phyloP scores from a whole-genome alignment of 2,329 filamentous ascomycete genomes.

The Bertia moriformis region DNA sequence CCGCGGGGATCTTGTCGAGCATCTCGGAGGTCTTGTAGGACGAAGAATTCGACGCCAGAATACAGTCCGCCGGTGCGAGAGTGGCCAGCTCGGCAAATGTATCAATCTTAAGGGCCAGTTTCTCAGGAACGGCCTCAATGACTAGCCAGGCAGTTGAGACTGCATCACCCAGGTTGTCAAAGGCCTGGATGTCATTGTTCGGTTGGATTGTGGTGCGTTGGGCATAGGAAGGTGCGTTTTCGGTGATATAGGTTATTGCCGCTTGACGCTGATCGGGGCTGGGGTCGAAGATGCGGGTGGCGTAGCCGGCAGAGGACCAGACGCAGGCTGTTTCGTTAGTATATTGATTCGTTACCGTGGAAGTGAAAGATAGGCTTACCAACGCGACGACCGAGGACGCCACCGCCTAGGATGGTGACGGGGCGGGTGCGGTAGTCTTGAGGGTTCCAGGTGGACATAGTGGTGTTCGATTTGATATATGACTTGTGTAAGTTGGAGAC shows the following conservation, averaged over 20 bases:
- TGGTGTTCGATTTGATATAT: too few relatives aligned
- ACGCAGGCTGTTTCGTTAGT: slow-evolving; percentile 9
- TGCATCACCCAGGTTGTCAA: slow-evolving; percentile 1
- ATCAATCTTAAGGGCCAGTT: slow-evolving; percentile 12
- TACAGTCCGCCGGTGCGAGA: slow-evolving; percentile 10
- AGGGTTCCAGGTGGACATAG: too few relatives aligned
- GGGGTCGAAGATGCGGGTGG: slow-evolving; percentile 26
- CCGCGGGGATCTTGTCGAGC: slow-evolving; percentile 6
- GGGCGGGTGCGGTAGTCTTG: slow-evolving; percentile 17
- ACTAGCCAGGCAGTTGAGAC: slow-evolving; percentile 7
- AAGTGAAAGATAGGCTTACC: too few relatives aligned
- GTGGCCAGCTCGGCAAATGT: slow-evolving; percentile 13
- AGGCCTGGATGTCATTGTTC: slow-evolving; percentile 5
- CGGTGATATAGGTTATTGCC: slow-evolving; percentile 12
- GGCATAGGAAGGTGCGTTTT: slow-evolving; percentile 3
- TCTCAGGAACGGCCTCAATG: slow-evolving; percentile 16
- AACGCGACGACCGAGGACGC: slow-evolving; percentile 22
- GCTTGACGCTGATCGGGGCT: slow-evolving; percentile 21
- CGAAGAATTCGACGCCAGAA: slow-evolving; percentile 15
- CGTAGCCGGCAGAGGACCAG: slow-evolving; percentile 22
- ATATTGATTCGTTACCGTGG: background rate
- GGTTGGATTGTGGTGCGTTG: slow-evolving; percentile 5
- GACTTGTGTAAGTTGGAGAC: too few relatives aligned
- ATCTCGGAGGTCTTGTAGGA: slow-evolving; percentile 14
- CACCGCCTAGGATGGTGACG: slow-evolving; percentile 22